Conservation (phyloP, 306 rosid genomes). For the Canavalia gladiata region DNA sequence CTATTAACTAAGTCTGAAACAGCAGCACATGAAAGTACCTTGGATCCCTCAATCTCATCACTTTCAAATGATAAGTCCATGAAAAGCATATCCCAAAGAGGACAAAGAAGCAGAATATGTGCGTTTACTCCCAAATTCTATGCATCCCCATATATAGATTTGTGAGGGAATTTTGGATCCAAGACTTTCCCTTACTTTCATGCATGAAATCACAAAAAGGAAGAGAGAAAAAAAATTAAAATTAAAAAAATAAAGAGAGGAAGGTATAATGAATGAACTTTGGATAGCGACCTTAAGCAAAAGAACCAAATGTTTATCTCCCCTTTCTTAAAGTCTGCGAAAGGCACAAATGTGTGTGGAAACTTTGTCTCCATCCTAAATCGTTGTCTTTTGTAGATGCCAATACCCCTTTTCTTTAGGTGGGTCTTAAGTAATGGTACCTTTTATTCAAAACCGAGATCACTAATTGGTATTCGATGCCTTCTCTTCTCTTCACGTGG, state of each 20-base stretch:
- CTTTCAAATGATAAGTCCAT: conserved; percentile 74
- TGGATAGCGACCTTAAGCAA: conserved; percentile 63
- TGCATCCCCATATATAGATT: conserved; percentile 20
- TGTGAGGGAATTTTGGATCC: conserved; percentile 58
- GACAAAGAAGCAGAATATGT: conserved; percentile 49
- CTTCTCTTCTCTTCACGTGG: conserved; percentile 32
- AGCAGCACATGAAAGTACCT: conserved; percentile 76
- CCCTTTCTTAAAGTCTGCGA: conserved; percentile 82
- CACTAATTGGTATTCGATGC: conserved; percentile 44
- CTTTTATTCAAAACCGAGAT: conserved; percentile 40
- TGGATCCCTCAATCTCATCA: conserved; percentile 86
- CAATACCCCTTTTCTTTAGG: conserved; percentile 58
- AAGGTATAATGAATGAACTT: conserved; percentile 25
- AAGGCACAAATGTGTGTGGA: conserved; percentile 74
- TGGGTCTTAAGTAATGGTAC: conserved; percentile 57
- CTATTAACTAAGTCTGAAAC: conserved; percentile 50
- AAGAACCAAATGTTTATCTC: conserved; percentile 57
- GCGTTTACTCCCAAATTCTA: conserved; percentile 32
- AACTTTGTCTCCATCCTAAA: conserved; percentile 82
- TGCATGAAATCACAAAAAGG: conserved; percentile 50
- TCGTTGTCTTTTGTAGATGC: conserved; percentile 84
- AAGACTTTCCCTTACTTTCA: conserved; percentile 82
- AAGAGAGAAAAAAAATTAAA: background rate
- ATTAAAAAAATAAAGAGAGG: conserved; percentile 29
- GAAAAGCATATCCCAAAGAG: conserved; percentile 55